Percentiles rank a stretch among this genome's conserved stretches.
These are phyloP conservation scores for Plantago elongata DNA, from an alignment of 257 asterid species.

Conservation along the genomic window DNA sequence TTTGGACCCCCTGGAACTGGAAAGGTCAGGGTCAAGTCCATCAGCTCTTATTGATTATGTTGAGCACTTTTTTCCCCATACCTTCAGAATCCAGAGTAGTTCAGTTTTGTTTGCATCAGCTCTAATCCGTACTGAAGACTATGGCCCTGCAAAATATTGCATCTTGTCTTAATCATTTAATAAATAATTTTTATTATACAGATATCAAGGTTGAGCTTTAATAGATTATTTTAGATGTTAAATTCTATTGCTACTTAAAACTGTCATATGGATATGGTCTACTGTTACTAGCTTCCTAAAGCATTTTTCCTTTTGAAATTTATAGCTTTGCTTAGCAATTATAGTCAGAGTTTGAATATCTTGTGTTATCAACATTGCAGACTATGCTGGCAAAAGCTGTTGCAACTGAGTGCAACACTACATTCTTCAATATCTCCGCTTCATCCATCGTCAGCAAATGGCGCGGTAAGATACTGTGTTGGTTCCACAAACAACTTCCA, in stretches of 20 bases:
- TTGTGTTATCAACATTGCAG: conserved; percentile 36
- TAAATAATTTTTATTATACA: neutral
- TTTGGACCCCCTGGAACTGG: conserved; percentile 99
- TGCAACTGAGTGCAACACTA: conserved; percentile 98
- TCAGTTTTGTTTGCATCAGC: neutral
- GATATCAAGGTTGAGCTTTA: neutral
- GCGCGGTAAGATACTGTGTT: conserved; percentile 66
- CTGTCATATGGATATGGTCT: neutral
- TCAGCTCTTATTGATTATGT: neutral
- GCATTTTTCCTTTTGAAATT: neutral
- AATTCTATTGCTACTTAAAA: conserved; percentile 7
- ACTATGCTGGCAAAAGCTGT: conserved; percentile 99
- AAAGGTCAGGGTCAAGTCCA: conserved; percentile 44
- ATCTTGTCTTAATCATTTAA: neutral
- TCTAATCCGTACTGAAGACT: neutral
- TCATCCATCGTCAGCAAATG: conserved; percentile 99
- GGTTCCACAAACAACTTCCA: neutral
- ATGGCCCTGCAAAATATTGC: neutral
- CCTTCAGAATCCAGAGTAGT: neutral
- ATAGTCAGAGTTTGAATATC: conserved; percentile 5
- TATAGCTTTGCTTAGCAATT: conserved; percentile 8
- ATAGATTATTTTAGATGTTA: neutral
- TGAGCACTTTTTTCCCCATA: neutral
- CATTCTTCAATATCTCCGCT: conserved; percentile 98
- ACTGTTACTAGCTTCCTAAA: neutral